phyloP scores from a whole-genome alignment of 805 yeast genomes.

The Starmerella lactis-condensi region DNA sequence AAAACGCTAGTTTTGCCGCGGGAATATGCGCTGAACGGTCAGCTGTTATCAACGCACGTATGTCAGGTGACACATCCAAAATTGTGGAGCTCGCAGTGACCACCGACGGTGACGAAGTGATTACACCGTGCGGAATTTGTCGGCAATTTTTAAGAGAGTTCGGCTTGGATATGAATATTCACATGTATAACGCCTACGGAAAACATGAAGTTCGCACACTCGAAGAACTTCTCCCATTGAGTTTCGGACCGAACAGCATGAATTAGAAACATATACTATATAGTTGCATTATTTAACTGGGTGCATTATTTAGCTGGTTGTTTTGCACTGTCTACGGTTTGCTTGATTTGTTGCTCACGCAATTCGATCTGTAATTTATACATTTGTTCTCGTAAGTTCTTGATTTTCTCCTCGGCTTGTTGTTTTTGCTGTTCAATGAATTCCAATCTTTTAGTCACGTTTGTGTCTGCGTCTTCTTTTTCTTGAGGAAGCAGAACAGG shows the following conservation, averaged over 20 bases:
- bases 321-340: slow-evolving; percentile 8
- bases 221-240: slow-evolving; percentile 53
- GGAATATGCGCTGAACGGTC: slow-evolving; percentile 62
- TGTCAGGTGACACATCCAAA: slow-evolving; percentile 19
- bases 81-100: slow-evolving; percentile 51
- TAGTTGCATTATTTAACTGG: background rate
- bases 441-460: slow-evolving; percentile 77
- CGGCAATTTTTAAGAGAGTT: slow-evolving; percentile 81
- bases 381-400: slow-evolving; percentile 34
- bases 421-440: slow-evolving; percentile 64
- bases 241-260: slow-evolving; percentile 71
- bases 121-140: slow-evolving; percentile 88
- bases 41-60: slow-evolving; percentile 40
- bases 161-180: slow-evolving; percentile 36
- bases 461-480: slow-evolving; percentile 55
- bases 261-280: background rate
- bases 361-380: slow-evolving; percentile 26
- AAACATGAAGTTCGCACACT: slow-evolving; percentile 30
- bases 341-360: slow-evolving; percentile 13
- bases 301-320: no score
- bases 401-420: slow-evolving; percentile 55
- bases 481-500: slow-evolving; percentile 87
- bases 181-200: slow-evolving; percentile 41
- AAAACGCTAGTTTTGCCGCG: slow-evolving; percentile 79
- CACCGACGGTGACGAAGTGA: slow-evolving; percentile 37